Percentiles rank a stretch among this genome's conserved stretches.
Conservation (phyloP, 2,329 filamentous ascomycete species). For the Hyphodiscus sp. region DNA sequence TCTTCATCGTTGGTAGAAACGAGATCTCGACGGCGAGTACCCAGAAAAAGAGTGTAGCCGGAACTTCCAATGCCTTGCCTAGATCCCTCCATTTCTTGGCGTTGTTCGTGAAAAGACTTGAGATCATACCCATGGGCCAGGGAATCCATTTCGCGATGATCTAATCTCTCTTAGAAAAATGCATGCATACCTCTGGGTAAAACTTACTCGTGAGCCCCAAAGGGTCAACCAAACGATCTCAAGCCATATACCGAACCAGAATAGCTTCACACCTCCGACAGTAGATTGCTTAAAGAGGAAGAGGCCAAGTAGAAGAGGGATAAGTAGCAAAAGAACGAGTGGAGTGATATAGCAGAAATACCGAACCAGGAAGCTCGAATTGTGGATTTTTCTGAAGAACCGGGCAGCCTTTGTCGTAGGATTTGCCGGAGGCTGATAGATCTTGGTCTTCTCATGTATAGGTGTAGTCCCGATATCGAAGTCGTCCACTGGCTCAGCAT, state of each 20-base stretch:
- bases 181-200: background rate
- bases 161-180: constrained; percentile 25
- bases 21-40: constrained; percentile 80
- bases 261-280: constrained; percentile 67
- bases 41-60: constrained; percentile 86
- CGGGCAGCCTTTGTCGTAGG: constrained; percentile 55
- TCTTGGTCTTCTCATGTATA: constrained; percentile 57
- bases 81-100: constrained; percentile 91
- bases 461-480: constrained; percentile 49
- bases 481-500: constrained; percentile 55
- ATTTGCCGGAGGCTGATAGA: constrained; percentile 59
- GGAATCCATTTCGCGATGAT: constrained; percentile 60
- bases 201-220: constrained; percentile 62
- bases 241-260: constrained; percentile 95
- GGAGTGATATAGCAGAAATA: constrained; percentile 69
- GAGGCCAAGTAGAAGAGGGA: constrained; percentile 61
- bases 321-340: constrained; percentile 55
- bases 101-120: constrained; percentile 74
- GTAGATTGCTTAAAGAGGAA: constrained; percentile 52
- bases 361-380: constrained; percentile 58
- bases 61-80: constrained; percentile 77
- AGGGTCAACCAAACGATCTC: constrained; percentile 89
- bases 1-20: constrained; percentile 74
- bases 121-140: constrained; percentile 52
- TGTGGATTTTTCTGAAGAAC: constrained; percentile 58